Base-by-base conservation (phyloP, 192 early-diverging fungal species). In the Physocladia obscura region DNA sequence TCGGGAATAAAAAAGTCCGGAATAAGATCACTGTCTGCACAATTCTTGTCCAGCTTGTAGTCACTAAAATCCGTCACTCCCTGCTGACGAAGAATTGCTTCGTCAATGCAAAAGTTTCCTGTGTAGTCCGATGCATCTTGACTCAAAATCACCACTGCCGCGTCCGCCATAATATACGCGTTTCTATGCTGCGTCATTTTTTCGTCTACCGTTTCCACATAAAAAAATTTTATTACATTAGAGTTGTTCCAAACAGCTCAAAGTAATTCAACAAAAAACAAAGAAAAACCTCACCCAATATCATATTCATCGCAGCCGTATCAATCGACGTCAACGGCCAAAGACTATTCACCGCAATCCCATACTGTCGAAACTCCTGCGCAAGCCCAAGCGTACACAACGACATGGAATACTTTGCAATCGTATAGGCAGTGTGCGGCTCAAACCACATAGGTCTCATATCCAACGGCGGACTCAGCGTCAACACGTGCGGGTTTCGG, bases 261-360 rank as follows among this genome's bases (percentile, higher is more conserved):
- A 15, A 58, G 8, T 24, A 4, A 58, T 17, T 17, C 13, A 54
- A 19, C 24, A 8, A 54, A 54, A 54, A 54, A 62, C n/a, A 44
- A 27, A n/a, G 44, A 52, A 58, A 51, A 19, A 72, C 22, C 57
- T 36, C 34, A 56, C 73, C 71, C 49, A 82, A 78, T 17, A 87
- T 61, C 21, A 77, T 61, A 24, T 74, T 82, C 47, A 93, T 68
- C 17, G 90, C 91, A 0, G 89, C 81, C 0, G 91, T 94, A 26
- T 87, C 87, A 57, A 94, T 89, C 56, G 85, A 76, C 4, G 91
- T 92, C 65, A 84, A 70, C 13, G 91, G 91, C 93, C 89, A 91
- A 37, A 91, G 79, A 17, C 78, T 82, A 55, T 94, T 94, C 51
- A 90, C 91, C 0, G 87, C 90, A 37, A 93, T 82, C 24, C 89